Percentiles rank a stretch among this genome's conserved stretches.
Evolutionary conservation across 1,139 yeast genomes (phyloP).

Genomic region (Blastobotrys raffinosifermentans): DNA sequence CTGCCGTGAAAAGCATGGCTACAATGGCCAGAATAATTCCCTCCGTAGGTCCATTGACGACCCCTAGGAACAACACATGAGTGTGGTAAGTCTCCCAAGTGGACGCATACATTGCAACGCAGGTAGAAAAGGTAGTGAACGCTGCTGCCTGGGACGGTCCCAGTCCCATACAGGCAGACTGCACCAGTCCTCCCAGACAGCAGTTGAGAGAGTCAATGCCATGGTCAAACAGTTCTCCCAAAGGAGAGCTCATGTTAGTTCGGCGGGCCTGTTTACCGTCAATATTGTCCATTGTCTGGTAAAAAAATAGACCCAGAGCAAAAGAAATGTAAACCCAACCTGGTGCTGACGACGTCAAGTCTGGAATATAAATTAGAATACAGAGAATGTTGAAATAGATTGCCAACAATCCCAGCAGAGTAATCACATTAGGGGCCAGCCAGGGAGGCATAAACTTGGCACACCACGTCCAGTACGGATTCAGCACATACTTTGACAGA

Average conservation of each 20-base stretch:
- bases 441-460: slow-evolving; percentile 62
- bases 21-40: slow-evolving; percentile 58
- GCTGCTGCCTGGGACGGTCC: slow-evolving; percentile 37
- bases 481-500: slow-evolving; percentile 56
- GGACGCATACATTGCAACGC: slow-evolving; percentile 63
- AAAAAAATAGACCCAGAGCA: slow-evolving; percentile 66
- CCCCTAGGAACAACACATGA: slow-evolving; percentile 60
- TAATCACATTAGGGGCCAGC: slow-evolving; percentile 76
- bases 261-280: slow-evolving; percentile 79
- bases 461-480: slow-evolving; percentile 66
- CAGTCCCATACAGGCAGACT: slow-evolving; percentile 37
- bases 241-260: slow-evolving; percentile 71
- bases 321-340: slow-evolving; percentile 61
- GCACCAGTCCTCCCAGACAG: slow-evolving; percentile 37
- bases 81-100: slow-evolving; percentile 84
- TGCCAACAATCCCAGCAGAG: slow-evolving; percentile 59
- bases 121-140: slow-evolving; percentile 56
- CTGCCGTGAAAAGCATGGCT: slow-evolving; percentile 52
- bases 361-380: slow-evolving; percentile 58
- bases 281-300: slow-evolving; percentile 79
- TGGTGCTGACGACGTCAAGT: slow-evolving; percentile 49
- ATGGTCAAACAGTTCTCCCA: slow-evolving; percentile 78
- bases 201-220: slow-evolving; percentile 74
- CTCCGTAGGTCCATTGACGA: slow-evolving; percentile 75
- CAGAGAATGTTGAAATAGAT: slow-evolving; percentile 48